Evolutionary conservation across 2,329 filamentous ascomycete genomes (phyloP).

Genomic region (Penicillium sp.): DNA sequence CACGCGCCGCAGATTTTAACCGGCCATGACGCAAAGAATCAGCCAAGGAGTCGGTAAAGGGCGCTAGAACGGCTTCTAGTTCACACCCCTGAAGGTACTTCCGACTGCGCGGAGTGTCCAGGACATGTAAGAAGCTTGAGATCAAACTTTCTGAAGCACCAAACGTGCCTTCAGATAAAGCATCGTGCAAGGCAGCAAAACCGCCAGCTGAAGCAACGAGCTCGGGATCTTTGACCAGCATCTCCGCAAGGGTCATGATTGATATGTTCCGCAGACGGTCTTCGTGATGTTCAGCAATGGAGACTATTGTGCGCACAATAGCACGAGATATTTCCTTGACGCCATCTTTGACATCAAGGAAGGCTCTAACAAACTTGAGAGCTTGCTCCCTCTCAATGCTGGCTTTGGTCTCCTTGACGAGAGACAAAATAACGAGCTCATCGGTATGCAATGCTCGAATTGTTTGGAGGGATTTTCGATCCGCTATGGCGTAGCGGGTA

Average conservation of each 20-base stretch:
- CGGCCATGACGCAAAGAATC: constrained; percentile 59
- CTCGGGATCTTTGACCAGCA: constrained; percentile 80
- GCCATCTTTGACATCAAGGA: constrained; percentile 92
- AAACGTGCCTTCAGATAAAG: constrained; percentile 84
- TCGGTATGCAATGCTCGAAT: constrained; percentile 89
- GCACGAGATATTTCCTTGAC: constrained; percentile 82
- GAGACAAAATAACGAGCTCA: constrained; percentile 82
- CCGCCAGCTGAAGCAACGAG: constrained; percentile 81
- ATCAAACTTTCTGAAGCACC: constrained; percentile 88
- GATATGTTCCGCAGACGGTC: constrained; percentile 87
- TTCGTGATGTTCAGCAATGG: constrained; percentile 81
- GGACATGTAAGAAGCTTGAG: constrained; percentile 80
- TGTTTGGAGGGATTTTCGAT: constrained; percentile 81
- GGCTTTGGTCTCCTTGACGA: constrained; percentile 95
- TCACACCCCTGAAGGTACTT: constrained; percentile 85
- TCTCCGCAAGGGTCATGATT: constrained; percentile 87
- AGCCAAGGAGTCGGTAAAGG: constrained; percentile 78
- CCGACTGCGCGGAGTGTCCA: constrained; percentile 78
- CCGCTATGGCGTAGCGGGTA: constrained; percentile 90
- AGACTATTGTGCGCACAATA: constrained; percentile 83
- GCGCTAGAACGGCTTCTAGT: constrained; percentile 82
- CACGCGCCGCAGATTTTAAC: constrained; percentile 82
- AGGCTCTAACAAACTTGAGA: constrained; percentile 91
- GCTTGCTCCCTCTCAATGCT: constrained; percentile 96
- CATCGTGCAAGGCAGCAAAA: constrained; percentile 83